Percentiles rank a stretch among this genome's conserved stretches.
These are phyloP conservation scores for Aspergillus pseudoterreus DNA, from an alignment of 2,329 filamentous ascomycete species.

Conservation along the genomic window DNA sequence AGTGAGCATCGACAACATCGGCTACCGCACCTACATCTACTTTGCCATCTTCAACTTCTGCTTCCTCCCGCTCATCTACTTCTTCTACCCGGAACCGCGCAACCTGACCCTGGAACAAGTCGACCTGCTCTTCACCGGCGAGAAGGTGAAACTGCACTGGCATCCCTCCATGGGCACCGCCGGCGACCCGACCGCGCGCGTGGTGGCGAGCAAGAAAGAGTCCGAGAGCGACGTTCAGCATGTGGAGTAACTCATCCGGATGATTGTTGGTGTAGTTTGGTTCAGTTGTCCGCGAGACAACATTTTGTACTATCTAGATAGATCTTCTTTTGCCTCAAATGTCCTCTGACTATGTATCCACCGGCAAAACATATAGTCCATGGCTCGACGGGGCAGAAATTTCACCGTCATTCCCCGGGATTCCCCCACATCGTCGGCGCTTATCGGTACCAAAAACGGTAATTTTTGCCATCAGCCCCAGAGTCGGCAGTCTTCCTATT, in stretches of 20 bases:
- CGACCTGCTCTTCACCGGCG: conserved; percentile 35
- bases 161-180: conserved; percentile 24
- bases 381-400: not conserved
- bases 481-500: conserved; percentile 2
- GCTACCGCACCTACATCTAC: conserved; percentile 44
- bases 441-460: conserved; percentile 16
- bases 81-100: conserved; percentile 35
- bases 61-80: conserved; percentile 50
- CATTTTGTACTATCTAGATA: too few species aligned
- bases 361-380: not conserved
- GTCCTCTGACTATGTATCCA: too few species aligned
- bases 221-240: conserved; percentile 15
- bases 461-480: conserved; percentile 6
- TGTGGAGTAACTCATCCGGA: conserved; percentile 17
- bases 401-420: not conserved
- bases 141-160: conserved; percentile 28
- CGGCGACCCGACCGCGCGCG: conserved; percentile 17
- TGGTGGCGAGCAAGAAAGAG: conserved; percentile 13
- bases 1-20: conserved; percentile 38
- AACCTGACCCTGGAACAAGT: conserved; percentile 33
- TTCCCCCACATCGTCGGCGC: conserved; percentile 12
- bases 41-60: conserved; percentile 46
- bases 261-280: not conserved
- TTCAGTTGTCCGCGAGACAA: too few species aligned
- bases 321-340: too few species aligned